Base-by-base conservation (phyloP, 2,329 filamentous ascomycete species). In the Hortaea werneckii region DNA sequence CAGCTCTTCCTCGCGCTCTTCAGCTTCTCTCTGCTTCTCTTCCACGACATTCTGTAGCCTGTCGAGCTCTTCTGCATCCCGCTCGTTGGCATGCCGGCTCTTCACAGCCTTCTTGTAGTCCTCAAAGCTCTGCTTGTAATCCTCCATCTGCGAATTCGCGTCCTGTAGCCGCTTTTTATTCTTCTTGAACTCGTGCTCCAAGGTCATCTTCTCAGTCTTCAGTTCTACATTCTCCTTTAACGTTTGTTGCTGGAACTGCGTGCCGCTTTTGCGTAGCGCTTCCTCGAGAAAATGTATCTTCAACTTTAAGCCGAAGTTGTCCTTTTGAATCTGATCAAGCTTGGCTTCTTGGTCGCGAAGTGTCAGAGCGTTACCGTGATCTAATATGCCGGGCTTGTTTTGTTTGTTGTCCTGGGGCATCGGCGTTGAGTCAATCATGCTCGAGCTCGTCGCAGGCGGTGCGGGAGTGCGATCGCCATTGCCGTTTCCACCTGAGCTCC, bases 251-350 rank as follows among this genome's bases (percentile, higher is more conserved):
- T 89, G 94, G 70, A 89, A 92, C 45, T 89, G 87, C 6, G 87
- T 88, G 0, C 90, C 90, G 45, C 84, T 80, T 64, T 94, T 95
- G 44, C 83, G 79, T 42, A 98, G 69, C 10, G 87, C 86, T 56
- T 96, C 87, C 64, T 98, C 88, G 46, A 98, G 76, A 64, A 94
- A 98, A 65, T 96, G 88, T 44, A 96, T 95, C 66, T 95, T 95
- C 56, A 96, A 77, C 67, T 96, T 96, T 44, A 98, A 74, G 26
- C 87, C 87, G 62, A 96, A 98, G 62, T 98, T 98, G 62, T 96
- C 92, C 71, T 98, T 98, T 62, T 95, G 88, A 57, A 98, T 90
- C 61, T 86, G 86, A 68, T 95, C 87, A 56, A 98, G 90, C 54
- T 80, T 79, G 56, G 87, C 88, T 67, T 96, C 92, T 65, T 98